Percentiles rank a stretch among this genome's conserved stretches.
Evolutionary conservation across 2,329 filamentous ascomycete genomes (phyloP).

Genomic region (Arthrocladium fulminans): DNA sequence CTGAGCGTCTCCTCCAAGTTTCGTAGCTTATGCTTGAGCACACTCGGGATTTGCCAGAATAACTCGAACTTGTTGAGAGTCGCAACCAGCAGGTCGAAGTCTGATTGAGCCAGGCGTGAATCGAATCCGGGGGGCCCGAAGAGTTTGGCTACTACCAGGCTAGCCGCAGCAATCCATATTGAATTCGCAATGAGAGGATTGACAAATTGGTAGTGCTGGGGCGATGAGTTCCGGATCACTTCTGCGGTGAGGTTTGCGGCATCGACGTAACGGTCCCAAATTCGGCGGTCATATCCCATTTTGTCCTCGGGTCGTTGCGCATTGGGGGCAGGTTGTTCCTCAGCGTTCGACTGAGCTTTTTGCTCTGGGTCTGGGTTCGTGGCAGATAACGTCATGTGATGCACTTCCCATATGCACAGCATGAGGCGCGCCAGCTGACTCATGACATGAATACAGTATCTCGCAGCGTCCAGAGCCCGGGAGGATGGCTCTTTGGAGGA

Average conservation of each 20-base stretch:
- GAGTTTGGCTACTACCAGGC: conserved; percentile 1
- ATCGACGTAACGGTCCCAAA: background rate
- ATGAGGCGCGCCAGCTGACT: conserved; percentile 29
- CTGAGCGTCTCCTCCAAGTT: background rate
- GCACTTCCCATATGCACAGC: conserved; percentile 10
- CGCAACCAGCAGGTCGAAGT: conserved; percentile 2
- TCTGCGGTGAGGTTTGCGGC: conserved; percentile 11
- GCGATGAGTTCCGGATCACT: background rate
- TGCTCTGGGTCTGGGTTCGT: background rate
- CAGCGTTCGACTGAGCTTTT: background rate
- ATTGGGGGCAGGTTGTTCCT: background rate
- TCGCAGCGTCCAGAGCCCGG: conserved; percentile 18
- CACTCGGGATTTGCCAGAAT: conserved; percentile 3
- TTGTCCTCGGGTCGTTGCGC: background rate
- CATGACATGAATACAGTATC: conserved; percentile 30
- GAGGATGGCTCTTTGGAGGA: background rate
- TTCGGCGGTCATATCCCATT: background rate
- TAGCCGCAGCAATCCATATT: conserved; percentile 28
- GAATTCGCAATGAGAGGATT: conserved; percentile 28
- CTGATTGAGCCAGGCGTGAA: background rate
- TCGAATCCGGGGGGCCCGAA: background rate
- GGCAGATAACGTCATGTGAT: background rate
- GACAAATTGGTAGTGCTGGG: conserved; percentile 24
- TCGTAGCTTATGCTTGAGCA: conserved; percentile 1
- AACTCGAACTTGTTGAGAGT: background rate